These are phyloP conservation scores for Rutstroemia sp. DNA, from an alignment of 2,329 filamentous ascomycete genomes.

Conservation along the genomic window DNA sequence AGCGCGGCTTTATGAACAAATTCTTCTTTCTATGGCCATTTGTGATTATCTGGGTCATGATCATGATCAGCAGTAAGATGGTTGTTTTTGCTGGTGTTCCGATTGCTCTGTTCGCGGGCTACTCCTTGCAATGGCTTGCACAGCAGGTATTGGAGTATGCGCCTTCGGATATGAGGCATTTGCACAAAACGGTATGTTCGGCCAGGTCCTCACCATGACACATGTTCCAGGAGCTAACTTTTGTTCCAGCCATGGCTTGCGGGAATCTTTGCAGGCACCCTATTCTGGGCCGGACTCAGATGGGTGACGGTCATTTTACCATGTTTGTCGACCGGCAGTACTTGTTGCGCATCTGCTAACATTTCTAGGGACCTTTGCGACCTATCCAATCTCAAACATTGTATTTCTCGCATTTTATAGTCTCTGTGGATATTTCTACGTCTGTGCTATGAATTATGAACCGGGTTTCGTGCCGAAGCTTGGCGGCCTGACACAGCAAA, in stretches of 20 bases:
- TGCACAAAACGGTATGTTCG: conserved; percentile 73
- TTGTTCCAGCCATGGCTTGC: conserved; percentile 73
- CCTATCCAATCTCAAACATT: conserved; percentile 71
- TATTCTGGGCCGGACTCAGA: conserved; percentile 72
- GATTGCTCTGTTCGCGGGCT: conserved; percentile 56
- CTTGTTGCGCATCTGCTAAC: conserved; percentile 27
- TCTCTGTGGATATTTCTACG: conserved; percentile 79
- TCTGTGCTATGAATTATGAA: conserved; percentile 76
- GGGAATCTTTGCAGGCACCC: conserved; percentile 81
- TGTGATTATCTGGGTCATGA: conserved; percentile 59
- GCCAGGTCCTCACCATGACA: neutral
- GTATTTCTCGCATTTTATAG: conserved; percentile 57
- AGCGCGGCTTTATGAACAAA: conserved; percentile 68
- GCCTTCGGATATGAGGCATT: conserved; percentile 77
- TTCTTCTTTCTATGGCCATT: conserved; percentile 91
- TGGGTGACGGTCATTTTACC: conserved; percentile 72
- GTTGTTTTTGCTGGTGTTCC: conserved; percentile 73
- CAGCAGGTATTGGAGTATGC: conserved; percentile 74
- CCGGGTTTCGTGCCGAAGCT: conserved; percentile 91
- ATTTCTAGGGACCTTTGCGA: conserved; percentile 51
- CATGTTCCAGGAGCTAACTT: neutral
- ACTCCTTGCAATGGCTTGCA: conserved; percentile 68
- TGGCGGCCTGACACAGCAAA: conserved; percentile 82
- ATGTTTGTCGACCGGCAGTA: conserved; percentile 38
- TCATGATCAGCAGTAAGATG: conserved; percentile 67